Percentiles rank a stretch among this genome's conserved stretches.
Evolutionary conservation across 2,329 filamentous ascomycete species (phyloP).

Genomic region (Elsinoe ampelina): DNA sequence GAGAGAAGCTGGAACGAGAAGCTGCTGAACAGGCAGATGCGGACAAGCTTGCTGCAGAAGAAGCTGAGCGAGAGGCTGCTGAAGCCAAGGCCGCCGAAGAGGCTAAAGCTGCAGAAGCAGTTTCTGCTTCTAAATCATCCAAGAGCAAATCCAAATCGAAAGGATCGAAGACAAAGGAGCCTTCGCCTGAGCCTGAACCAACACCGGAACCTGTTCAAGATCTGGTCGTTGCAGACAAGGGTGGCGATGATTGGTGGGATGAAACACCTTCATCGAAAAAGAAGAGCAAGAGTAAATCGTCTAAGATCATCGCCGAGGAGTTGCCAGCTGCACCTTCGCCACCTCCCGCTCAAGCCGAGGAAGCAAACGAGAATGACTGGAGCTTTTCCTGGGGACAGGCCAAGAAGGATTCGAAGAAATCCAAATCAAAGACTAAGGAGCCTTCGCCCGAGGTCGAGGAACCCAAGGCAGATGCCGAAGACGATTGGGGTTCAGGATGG

Average conservation of each 20-base stretch:
- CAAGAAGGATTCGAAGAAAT: constrained; percentile 43
- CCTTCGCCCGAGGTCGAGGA: constrained; percentile 31
- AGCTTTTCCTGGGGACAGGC: constrained; percentile 48
- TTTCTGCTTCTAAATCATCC: constrained; percentile 28
- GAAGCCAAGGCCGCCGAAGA: background rate
- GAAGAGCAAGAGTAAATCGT: constrained; percentile 23
- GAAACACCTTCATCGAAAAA: constrained; percentile 19
- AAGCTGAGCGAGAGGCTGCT: constrained; percentile 20
- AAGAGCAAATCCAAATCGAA: constrained; percentile 21
- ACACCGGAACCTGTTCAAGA: constrained; percentile 19
- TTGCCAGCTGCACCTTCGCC: constrained; percentile 19
- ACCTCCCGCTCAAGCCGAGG: constrained; percentile 19
- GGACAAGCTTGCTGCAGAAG: constrained; percentile 25
- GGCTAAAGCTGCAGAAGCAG: constrained; percentile 1
- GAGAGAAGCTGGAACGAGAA: constrained; percentile 31
- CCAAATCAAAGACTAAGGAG: constrained; percentile 23
- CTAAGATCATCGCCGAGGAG: constrained; percentile 20
- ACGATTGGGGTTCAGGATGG: constrained; percentile 50
- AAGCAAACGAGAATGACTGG: constrained; percentile 40
- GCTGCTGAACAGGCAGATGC: constrained; percentile 21
- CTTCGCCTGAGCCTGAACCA: constrained; percentile 20
- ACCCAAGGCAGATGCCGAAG: constrained; percentile 39
- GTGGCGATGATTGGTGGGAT: constrained; percentile 24
- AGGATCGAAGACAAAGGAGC: constrained; percentile 18
- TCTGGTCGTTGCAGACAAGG: constrained; percentile 17